These are phyloP conservation scores for Camellia japonica DNA, from an alignment of 148 eudicot genomes.

Conservation along the genomic window DNA sequence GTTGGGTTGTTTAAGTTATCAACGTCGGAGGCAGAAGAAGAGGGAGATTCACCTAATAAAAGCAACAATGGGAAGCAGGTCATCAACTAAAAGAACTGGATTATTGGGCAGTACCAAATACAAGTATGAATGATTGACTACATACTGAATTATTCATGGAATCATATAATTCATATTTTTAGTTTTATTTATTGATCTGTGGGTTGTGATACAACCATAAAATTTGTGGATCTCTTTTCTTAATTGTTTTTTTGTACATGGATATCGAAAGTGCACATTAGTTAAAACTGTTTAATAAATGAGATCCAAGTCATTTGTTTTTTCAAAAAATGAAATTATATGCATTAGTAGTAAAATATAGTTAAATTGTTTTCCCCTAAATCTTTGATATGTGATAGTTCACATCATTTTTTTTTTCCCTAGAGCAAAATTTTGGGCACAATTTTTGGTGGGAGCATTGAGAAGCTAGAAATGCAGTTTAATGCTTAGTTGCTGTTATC, in stretches of 20 bases:
- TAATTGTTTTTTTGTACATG: too few species aligned
- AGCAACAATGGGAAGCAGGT: neutral
- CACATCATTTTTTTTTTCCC: neutral
- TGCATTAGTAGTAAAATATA: neutral
- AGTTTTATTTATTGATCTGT: neutral
- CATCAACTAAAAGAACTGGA: too few species aligned
- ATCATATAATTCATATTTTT: neutral
- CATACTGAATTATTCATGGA: too few species aligned
- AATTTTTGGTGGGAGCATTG: neutral
- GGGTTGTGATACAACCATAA: neutral
- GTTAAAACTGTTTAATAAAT: neutral
- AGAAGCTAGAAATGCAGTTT: neutral
- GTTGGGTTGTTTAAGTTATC: too few species aligned
- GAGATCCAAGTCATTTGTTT: neutral
- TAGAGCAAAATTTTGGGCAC: too few species aligned
- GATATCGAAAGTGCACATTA: too few species aligned
- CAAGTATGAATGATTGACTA: too few species aligned
- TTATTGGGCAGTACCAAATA: too few species aligned
- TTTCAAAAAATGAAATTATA: neutral
- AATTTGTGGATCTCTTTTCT: too few species aligned
- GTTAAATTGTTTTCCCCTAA: neutral
- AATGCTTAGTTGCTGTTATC: neutral
- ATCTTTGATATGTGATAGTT: neutral
- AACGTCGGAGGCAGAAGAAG: too few species aligned
- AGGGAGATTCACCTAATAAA: constrained; percentile 55